A percentile compares a stretch with the other conserved stretches of the same genome.
phyloP scores from a whole-genome alignment of 306 rosid genomes.

The Fragaria nilgerrensis region DNA sequence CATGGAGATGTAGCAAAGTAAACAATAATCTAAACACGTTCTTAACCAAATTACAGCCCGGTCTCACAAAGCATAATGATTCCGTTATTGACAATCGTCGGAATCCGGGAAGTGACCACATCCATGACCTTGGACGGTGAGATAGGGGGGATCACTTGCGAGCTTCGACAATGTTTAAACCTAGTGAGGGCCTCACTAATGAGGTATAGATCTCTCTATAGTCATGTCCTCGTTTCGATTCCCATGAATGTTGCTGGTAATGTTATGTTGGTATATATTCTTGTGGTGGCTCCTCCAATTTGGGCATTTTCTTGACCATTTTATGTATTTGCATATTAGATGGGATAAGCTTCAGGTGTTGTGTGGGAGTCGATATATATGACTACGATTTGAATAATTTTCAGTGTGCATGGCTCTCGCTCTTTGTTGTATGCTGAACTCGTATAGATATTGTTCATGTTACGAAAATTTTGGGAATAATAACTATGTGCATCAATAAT shows the following conservation, averaged over 20 bases:
- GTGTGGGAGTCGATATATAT: not conserved
- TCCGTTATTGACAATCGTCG: not conserved
- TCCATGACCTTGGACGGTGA: not conserved
- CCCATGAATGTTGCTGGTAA: too few relatives aligned
- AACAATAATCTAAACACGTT: not conserved
- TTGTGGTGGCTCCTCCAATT: too few relatives aligned
- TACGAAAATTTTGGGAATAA: too few relatives aligned
- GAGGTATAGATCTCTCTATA: not conserved
- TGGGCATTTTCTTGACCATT: not conserved
- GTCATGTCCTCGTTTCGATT: not conserved
- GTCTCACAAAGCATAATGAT: not conserved
- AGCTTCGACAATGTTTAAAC: not conserved
- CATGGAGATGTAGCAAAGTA: not conserved
- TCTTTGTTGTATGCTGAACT: too few relatives aligned
- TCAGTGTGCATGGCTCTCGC: not conserved
- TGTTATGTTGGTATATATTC: too few relatives aligned
- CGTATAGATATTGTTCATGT: too few relatives aligned
- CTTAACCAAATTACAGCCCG: not conserved
- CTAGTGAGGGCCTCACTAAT: not conserved
- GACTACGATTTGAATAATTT: not conserved
- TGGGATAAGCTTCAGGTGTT: not conserved
- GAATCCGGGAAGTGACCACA: not conserved
- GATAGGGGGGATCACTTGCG: not conserved
- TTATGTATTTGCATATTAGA: not conserved
- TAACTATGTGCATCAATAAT: too few relatives aligned